Evolutionary conservation across 352 stramenopile species (phyloP).

Genomic region (Pythium brachiatum): DNA sequence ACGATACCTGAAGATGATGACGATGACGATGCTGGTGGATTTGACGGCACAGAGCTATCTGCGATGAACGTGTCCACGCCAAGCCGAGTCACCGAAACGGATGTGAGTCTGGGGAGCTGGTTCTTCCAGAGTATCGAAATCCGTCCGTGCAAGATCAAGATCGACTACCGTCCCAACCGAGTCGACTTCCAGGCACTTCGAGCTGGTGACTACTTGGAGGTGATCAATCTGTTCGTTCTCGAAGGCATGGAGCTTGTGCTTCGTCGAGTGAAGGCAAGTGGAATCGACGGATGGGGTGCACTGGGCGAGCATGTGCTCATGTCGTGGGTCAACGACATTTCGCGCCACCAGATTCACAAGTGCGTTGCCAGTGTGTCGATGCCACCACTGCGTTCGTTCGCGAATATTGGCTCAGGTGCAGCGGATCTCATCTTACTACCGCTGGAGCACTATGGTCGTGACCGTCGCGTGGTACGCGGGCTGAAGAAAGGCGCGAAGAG

Average conservation of each 20-base stretch:
- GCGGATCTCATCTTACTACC: slow-evolving; percentile 85
- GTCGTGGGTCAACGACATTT: slow-evolving; percentile 88
- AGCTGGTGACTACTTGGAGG: slow-evolving; percentile 83
- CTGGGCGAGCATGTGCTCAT: slow-evolving; percentile 74
- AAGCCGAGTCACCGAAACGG: slow-evolving; percentile 34
- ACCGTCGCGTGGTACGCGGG: slow-evolving; percentile 77
- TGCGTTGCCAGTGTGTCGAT: slow-evolving; percentile 87
- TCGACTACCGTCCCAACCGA: slow-evolving; percentile 87
- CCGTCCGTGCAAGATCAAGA: slow-evolving; percentile 89
- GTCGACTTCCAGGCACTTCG: slow-evolving; percentile 82
- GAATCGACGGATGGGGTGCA: slow-evolving; percentile 71
- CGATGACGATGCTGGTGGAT: slow-evolving; percentile 17
- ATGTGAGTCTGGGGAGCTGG: slow-evolving; percentile 53
- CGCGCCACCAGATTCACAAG: slow-evolving; percentile 86
- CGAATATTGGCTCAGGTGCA: slow-evolving; percentile 83
- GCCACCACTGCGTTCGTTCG: slow-evolving; percentile 78
- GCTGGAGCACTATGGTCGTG: slow-evolving; percentile 83
- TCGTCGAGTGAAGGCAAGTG: slow-evolving; percentile 79
- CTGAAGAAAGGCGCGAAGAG: slow-evolving; percentile 85
- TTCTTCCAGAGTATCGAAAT: slow-evolving; percentile 90
- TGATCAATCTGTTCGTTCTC: slow-evolving; percentile 88
- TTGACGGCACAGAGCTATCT: slow-evolving; percentile 59
- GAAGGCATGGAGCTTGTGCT: slow-evolving; percentile 88
- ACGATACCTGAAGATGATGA: slow-evolving; percentile 15
- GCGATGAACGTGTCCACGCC: slow-evolving; percentile 23